Evolutionary conservation across 768 basidiomycete species (phyloP).

Genomic region (Tylopilus sp.): DNA sequence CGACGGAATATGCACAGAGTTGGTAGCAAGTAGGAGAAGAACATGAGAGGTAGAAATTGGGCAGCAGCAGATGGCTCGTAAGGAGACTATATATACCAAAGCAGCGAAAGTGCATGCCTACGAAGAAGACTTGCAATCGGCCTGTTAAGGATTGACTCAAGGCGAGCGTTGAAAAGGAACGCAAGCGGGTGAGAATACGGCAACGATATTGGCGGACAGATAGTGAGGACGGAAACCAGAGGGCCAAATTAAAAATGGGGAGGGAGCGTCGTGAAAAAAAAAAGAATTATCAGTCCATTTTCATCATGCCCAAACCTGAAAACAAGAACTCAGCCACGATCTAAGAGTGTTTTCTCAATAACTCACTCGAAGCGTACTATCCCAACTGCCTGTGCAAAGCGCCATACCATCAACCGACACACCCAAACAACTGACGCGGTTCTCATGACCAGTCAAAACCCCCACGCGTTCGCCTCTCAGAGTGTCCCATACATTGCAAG

Average conservation of each 20-base stretch:
- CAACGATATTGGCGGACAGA: conserved; percentile 50
- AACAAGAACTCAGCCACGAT: conserved; percentile 11
- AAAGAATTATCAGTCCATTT: conserved; percentile 25
- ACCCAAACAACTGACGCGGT: conserved; percentile 94
- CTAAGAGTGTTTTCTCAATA: not conserved
- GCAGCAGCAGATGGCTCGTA: conserved; percentile 31
- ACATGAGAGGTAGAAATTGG: conserved; percentile 33
- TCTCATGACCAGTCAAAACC: conserved; percentile 96
- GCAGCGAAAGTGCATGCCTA: conserved; percentile 32
- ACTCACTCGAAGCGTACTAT: conserved; percentile 90
- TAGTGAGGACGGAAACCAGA: conserved; percentile 22
- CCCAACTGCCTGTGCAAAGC: conserved; percentile 98
- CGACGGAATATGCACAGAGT: conserved; percentile 45
- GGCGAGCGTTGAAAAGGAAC: conserved; percentile 44
- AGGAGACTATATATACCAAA: conserved; percentile 36
- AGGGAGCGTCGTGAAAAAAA: conserved; percentile 23
- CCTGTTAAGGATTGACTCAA: conserved; percentile 61
- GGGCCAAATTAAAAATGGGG: conserved; percentile 20
- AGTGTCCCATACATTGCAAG: conserved; percentile 99
- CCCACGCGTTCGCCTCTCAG: conserved; percentile 98
- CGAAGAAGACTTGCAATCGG: conserved; percentile 36
- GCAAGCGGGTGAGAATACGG: conserved; percentile 52
- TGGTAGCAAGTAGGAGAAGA: conserved; percentile 35
- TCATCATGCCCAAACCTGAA: conserved; percentile 81
- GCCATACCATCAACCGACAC: conserved; percentile 98